phyloP scores from a whole-genome alignment of 345 rosid genomes.

The Aquilaria sinensis region DNA sequence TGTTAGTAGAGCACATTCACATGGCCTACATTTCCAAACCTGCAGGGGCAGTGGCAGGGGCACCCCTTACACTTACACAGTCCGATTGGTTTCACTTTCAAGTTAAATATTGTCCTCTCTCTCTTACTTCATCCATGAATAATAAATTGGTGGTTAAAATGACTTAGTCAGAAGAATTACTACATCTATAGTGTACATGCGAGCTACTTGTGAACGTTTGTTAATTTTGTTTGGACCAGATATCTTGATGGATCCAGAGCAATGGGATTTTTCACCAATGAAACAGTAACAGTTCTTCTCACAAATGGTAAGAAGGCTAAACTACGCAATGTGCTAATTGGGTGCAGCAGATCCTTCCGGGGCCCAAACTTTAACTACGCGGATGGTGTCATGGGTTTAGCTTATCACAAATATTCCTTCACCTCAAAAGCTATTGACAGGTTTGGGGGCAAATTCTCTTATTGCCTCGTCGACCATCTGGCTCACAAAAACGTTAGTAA shows the following conservation, averaged over 20 bases:
- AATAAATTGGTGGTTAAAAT: background rate
- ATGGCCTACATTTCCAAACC: slow-evolving; percentile 15
- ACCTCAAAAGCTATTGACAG: slow-evolving; percentile 24
- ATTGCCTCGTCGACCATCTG: slow-evolving; percentile 57
- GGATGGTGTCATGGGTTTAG: slow-evolving; percentile 58
- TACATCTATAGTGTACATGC: background rate
- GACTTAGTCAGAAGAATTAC: no score
- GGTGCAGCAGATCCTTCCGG: slow-evolving; percentile 35
- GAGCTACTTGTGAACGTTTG: background rate
- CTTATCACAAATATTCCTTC: slow-evolving; percentile 36
- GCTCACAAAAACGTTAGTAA: slow-evolving; percentile 39
- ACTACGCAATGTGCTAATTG: slow-evolving; percentile 30
- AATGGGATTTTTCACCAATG: slow-evolving; percentile 47
- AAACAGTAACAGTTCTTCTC: slow-evolving; percentile 33
- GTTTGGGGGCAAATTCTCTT: slow-evolving; percentile 44
- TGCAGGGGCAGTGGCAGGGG: background rate
- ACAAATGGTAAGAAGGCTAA: slow-evolving; percentile 22
- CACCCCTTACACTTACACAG: no score
- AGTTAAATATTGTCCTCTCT: background rate
- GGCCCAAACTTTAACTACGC: slow-evolving; percentile 30
- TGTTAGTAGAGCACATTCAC: slow-evolving; percentile 38
- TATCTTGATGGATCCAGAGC: slow-evolving; percentile 39
- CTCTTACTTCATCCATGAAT: background rate
- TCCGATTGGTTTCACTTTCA: background rate
- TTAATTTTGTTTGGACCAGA: slow-evolving; percentile 17